A percentile compares a stretch with the other conserved stretches of the same genome.
Evolutionary conservation across 2,329 filamentous ascomycete genomes (phyloP).

Genomic region (Sclerotinia minor): DNA sequence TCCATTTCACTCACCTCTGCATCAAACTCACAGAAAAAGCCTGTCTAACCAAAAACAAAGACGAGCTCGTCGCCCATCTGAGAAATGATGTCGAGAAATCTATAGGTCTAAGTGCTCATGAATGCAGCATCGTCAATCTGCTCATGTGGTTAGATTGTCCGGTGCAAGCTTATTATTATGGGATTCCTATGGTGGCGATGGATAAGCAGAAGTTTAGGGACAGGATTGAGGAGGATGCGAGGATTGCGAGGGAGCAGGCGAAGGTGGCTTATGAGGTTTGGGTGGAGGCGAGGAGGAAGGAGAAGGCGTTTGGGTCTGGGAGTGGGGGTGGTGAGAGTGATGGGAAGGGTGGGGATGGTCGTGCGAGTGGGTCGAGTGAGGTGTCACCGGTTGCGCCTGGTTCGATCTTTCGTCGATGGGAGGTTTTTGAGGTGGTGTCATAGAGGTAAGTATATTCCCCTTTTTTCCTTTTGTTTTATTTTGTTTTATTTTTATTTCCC

Average conservation of each 20-base stretch:
- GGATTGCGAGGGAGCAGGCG: background rate
- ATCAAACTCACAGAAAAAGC: slow-evolving; percentile 28
- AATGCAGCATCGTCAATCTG: background rate
- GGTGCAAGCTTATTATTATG: background rate
- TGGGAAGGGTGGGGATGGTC: too few species aligned
- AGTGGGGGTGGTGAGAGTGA: too few species aligned
- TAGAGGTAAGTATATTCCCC: too few species aligned
- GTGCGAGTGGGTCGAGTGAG: too few species aligned
- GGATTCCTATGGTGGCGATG: accelerated
- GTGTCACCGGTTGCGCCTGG: too few species aligned
- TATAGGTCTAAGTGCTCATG: background rate
- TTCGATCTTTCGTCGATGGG: too few species aligned
- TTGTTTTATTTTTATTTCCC: too few species aligned
- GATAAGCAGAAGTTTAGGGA: background rate
- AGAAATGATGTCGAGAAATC: background rate
- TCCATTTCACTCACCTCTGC: slow-evolving; percentile 30
- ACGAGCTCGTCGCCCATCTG: background rate
- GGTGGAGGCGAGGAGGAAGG: too few species aligned
- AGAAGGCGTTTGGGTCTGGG: background rate
- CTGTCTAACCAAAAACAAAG: background rate
- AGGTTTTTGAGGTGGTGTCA: too few species aligned
- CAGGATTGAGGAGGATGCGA: background rate
- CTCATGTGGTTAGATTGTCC: slow-evolving; percentile 17
- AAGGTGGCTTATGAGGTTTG: too few species aligned
- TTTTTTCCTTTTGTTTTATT: too few species aligned